A percentile compares a stretch with the other conserved stretches of the same genome.
phyloP scores from a whole-genome alignment of 345 rosid species.

The Leavenworthia alabamica region DNA sequence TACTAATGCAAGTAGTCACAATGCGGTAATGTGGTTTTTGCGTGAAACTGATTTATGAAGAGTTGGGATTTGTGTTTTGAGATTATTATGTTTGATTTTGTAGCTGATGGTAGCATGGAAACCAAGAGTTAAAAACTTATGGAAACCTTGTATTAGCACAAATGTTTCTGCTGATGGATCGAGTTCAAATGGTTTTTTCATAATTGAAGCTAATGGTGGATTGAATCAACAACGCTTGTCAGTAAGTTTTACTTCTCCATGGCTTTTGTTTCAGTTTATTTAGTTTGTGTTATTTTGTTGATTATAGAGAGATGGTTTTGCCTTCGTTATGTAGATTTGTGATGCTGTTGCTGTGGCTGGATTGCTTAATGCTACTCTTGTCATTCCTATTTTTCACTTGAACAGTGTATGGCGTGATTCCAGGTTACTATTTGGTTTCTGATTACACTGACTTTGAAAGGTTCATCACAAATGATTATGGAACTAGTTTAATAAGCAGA shows the following conservation, averaged over 20 bases:
- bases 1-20: slow-evolving; percentile 41
- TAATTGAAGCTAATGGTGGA: slow-evolving; percentile 95
- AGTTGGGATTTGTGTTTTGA: not conserved
- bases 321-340: slow-evolving; percentile 51
- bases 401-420: slow-evolving; percentile 99
- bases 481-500: not conserved
- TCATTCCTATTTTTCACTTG: slow-evolving; percentile 86
- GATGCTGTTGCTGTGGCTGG: slow-evolving; percentile 99
- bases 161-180: slow-evolving; percentile 47
- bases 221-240: slow-evolving; percentile 96
- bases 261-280: not conserved
- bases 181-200: slow-evolving; percentile 76
- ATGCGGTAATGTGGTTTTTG: slow-evolving; percentile 42
- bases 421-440: slow-evolving; percentile 49
- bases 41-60: not conserved
- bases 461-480: not conserved
- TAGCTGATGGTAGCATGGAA: slow-evolving; percentile 71
- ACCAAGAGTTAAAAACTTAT: slow-evolving; percentile 39
- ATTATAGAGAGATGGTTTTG: not conserved
- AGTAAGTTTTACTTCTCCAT: slow-evolving; percentile 45
- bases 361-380: slow-evolving; percentile 89
- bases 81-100: slow-evolving; percentile 17
- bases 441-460: not conserved
- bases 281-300: not conserved
- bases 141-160: slow-evolving; percentile 62